A percentile compares a stretch with the other conserved stretches of the same genome.
Conservation (phyloP, 371 early-diverging fungal genomes). For the Sporodiniella umbellata region DNA sequence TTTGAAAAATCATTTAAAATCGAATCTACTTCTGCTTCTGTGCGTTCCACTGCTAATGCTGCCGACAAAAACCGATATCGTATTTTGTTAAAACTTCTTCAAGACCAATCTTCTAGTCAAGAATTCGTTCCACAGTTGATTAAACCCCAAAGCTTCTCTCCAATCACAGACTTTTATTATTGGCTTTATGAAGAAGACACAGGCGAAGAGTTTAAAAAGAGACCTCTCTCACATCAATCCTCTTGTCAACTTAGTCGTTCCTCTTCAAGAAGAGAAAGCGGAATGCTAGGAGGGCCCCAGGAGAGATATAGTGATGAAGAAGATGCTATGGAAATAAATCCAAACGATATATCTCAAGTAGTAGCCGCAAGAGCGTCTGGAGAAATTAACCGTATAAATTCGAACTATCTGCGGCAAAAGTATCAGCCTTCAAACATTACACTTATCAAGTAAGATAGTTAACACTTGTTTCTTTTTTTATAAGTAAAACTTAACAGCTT, state of each 20-base stretch:
- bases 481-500: background rate
- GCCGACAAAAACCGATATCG: conserved; percentile 32
- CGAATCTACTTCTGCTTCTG: conserved; percentile 1
- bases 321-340: conserved; percentile 33
- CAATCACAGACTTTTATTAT: conserved; percentile 10
- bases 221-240: conserved; percentile 8
- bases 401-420: background rate
- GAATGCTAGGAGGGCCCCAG: conserved; percentile 6
- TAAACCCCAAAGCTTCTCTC: background rate
- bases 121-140: background rate
- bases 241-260: background rate
- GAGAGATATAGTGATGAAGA: conserved; percentile 19
- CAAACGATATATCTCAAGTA: conserved; percentile 26
- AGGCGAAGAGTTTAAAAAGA: conserved; percentile 1
- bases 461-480: background rate
- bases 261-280: conserved; percentile 4
- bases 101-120: conserved; percentile 5
- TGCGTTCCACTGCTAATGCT: conserved; percentile 18
- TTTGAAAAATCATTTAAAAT: conserved; percentile 3
- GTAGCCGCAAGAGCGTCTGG: conserved; percentile 20
- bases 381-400: conserved; percentile 2
- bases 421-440: background rate
- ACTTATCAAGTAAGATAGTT: conserved; percentile 1
- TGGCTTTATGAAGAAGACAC: conserved; percentile 14
- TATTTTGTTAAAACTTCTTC: conserved; percentile 11